Conservation (phyloP, 345 rosid genomes). For the Citrus reticulata region DNA sequence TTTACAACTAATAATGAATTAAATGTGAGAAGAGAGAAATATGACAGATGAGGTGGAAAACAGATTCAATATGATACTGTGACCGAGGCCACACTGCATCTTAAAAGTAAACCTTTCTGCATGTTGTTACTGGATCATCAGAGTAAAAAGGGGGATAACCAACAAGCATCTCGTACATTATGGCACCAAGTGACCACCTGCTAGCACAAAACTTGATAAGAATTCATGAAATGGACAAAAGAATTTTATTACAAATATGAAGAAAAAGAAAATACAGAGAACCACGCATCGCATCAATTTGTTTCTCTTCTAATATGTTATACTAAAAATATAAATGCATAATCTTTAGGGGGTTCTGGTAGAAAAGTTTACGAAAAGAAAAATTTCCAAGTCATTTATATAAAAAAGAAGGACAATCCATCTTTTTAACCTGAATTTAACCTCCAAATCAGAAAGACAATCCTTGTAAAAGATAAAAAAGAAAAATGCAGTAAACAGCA, state of each 20-base stretch:
- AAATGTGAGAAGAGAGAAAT: not conserved
- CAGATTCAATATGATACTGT: not conserved
- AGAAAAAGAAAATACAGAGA: not conserved
- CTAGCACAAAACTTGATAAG: slow-evolving; percentile 19
- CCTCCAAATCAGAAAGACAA: not conserved
- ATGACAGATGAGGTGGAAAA: not conserved
- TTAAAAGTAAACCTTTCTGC: slow-evolving; percentile 70
- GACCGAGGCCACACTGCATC: not conserved
- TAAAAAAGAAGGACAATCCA: not conserved
- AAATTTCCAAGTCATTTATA: not conserved
- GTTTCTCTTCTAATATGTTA: not conserved
- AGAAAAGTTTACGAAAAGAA: not conserved
- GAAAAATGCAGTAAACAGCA: not conserved
- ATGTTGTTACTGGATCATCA: slow-evolving; percentile 82
- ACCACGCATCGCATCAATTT: not conserved
- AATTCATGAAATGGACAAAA: slow-evolving; percentile 7
- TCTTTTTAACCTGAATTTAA: not conserved
- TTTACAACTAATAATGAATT: not conserved
- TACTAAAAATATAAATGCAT: not conserved
- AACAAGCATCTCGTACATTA: slow-evolving; percentile 88
- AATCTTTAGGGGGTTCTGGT: not conserved
- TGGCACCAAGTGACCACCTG: slow-evolving; percentile 97
- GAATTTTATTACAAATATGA: not conserved
- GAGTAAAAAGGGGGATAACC: slow-evolving; percentile 86
- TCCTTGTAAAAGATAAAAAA: not conserved